Conservation (phyloP, 192 early-diverging fungal species). For the Backusella morwellensis region DNA sequence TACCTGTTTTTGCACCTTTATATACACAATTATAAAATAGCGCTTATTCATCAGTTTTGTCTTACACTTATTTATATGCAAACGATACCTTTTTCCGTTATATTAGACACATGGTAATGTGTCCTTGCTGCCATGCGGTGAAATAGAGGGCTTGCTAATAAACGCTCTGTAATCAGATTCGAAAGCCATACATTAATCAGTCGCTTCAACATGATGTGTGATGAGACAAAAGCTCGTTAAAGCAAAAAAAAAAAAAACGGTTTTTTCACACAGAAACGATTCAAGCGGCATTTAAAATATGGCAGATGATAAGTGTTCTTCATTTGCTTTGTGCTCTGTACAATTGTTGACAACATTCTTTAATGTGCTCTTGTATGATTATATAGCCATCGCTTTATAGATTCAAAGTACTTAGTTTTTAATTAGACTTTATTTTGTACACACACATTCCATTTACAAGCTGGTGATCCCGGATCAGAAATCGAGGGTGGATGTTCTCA, state of each 20-base stretch:
- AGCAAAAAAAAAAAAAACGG: background rate
- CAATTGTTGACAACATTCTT: background rate
- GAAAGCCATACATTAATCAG: conserved; percentile 38
- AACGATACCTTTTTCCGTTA: conserved; percentile 28
- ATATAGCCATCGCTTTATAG: background rate
- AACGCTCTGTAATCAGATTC: conserved; percentile 35
- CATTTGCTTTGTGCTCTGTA: background rate
- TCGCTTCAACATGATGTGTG: conserved; percentile 31
- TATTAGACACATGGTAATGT: conserved; percentile 34
- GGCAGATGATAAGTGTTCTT: background rate
- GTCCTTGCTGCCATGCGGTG: conserved; percentile 35
- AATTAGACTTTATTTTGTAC: background rate
- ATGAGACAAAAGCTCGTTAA: background rate
- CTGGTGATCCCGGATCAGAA: background rate
- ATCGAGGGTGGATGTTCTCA: too few relatives aligned
- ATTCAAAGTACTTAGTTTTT: too few relatives aligned
- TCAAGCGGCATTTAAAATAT: background rate
- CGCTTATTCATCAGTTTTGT: background rate
- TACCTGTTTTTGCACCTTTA: conserved; percentile 21
- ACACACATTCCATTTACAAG: background rate
- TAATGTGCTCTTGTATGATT: background rate
- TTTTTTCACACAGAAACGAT: background rate
- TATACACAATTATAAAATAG: background rate
- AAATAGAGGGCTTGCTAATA: conserved; percentile 38
- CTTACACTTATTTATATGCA: background rate